Evolutionary conservation across 1,284 basidiomycete species (phyloP), one percentile per base, ranked within the genome.

Genomic region (Ceratobasidium papillatum): DNA sequence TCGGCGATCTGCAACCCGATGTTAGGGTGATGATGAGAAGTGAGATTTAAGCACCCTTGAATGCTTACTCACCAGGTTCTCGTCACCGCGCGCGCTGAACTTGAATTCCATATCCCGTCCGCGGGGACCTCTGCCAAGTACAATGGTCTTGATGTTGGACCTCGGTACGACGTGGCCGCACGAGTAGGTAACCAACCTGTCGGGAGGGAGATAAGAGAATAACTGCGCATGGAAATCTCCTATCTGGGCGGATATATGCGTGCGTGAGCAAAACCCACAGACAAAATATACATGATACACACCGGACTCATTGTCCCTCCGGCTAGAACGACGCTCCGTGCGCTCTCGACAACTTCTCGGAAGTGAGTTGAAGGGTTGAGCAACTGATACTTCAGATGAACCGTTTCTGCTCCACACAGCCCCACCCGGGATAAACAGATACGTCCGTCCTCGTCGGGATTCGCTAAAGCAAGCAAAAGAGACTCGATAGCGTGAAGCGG

Each of bases 241-340:
- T 59, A 98, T 91, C 95, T 97, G 78, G n/a, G 51, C 27, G 54
- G 32, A 32, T 36, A 25, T 25, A 62, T 30, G 43, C 19, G 52
- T 11, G 49, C 74, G 59, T 49, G 34, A 49, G 34, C 12, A 22
- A 52, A 45, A 3, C 54, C 17, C 19, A 51, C n/a, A 41, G 36
- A 62, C 49, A 36, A 3, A 45, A 22, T 45, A 9, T 19, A 66
- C 25, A 19, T 8, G 41, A 25, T 14, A 78, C 85, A 74, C 79
- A 96, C 94, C 8, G 97, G 97, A 49, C 95, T 95, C 97, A 99
- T 99, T 0, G 97, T 99, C 1, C 97, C 97, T 9, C 97, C 97
- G 0, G 96, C 96, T 17, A 99, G 85, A 30, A 99, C 84, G 8
- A 99, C 90, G 0, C 92, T 88, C 43, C 95, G 85, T 0, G 96